These are phyloP conservation scores for Diversispora epigaea DNA, from an alignment of 192 early-diverging fungal genomes.

Conservation along the genomic window DNA sequence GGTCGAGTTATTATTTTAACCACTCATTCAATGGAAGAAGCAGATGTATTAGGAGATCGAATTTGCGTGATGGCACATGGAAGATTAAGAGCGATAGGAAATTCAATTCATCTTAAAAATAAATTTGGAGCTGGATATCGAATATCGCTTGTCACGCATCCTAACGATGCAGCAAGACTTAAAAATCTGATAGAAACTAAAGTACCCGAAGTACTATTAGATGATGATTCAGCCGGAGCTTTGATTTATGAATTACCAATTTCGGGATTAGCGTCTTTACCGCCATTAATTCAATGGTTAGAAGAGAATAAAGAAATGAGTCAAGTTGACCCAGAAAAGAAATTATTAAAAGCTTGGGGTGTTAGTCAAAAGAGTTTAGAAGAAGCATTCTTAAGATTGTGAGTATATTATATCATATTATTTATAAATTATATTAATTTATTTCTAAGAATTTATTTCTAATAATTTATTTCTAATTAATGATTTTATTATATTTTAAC, in stretches of 20 bases:
- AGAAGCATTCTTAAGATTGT: constrained; percentile 66
- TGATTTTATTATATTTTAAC: neutral
- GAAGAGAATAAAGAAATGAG: constrained; percentile 39
- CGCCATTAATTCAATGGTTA: constrained; percentile 59
- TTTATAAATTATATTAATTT: neutral
- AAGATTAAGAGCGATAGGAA: constrained; percentile 59
- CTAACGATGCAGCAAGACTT: constrained; percentile 44
- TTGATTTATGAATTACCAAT: constrained; percentile 66
- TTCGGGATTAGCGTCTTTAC: constrained; percentile 43
- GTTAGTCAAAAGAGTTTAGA: constrained; percentile 68
- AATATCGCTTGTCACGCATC: constrained; percentile 60
- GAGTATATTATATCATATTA: constrained; percentile 6
- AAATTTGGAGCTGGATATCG: constrained; percentile 76
- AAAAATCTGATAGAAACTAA: constrained; percentile 48
- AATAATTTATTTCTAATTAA: neutral
- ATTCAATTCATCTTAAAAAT: constrained; percentile 63
- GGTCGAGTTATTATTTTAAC: constrained; percentile 71
- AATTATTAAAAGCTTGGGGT: constrained; percentile 59
- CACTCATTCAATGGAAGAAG: constrained; percentile 76
- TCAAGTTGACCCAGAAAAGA: constrained; percentile 21
- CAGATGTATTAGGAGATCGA: constrained; percentile 60
- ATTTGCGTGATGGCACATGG: constrained; percentile 71
- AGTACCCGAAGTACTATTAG: constrained; percentile 55
- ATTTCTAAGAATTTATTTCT: neutral
- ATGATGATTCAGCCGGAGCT: constrained; percentile 71